Evolutionary conservation across 805 yeast species (phyloP).

Genomic region (Nakazawaea ambrosiae): DNA sequence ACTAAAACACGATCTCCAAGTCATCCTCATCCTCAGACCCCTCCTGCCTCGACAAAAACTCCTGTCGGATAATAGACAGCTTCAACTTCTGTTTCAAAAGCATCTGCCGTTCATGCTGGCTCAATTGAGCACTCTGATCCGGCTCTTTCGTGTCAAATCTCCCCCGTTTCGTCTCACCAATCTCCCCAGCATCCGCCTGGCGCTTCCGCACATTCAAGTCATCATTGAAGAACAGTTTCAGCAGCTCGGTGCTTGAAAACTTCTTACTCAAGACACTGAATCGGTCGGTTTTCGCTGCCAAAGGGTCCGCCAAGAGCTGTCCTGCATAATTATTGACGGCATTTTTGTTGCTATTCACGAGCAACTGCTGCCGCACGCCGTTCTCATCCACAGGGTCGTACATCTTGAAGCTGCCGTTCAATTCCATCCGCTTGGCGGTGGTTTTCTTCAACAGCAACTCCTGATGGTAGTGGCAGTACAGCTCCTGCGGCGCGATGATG

Average conservation of each 20-base stretch:
- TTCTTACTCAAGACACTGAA: slow-evolving; percentile 16
- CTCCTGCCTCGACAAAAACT: not conserved
- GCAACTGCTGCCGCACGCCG: slow-evolving; percentile 35
- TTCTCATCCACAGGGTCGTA: slow-evolving; percentile 44
- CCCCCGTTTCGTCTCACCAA: not conserved
- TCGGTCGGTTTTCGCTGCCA: slow-evolving; percentile 18
- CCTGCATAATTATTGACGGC: slow-evolving; percentile 17
- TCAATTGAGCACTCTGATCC: not conserved
- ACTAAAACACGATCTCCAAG: slow-evolving; percentile 7
- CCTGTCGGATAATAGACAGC: slow-evolving; percentile 1
- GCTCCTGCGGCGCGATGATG: slow-evolving; percentile 49
- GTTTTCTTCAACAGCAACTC: slow-evolving; percentile 47
- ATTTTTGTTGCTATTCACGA: slow-evolving; percentile 20
- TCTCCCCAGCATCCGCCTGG: too few species aligned
- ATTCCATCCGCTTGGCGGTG: slow-evolving; percentile 66
- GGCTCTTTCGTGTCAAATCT: not conserved
- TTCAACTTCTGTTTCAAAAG: slow-evolving; percentile 6
- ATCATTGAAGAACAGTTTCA: slow-evolving; percentile 45
- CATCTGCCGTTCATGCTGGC: slow-evolving; percentile 1
- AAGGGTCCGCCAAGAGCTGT: slow-evolving; percentile 20
- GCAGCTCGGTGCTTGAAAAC: slow-evolving; percentile 35
- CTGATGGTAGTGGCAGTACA: slow-evolving; percentile 66
- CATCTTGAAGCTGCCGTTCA: slow-evolving; percentile 53
- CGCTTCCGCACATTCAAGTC: slow-evolving; percentile 22
- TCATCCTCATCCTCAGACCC: slow-evolving; percentile 8